Percentiles rank a stretch among this genome's conserved stretches.
Conservation (phyloP, 371 early-diverging fungal genomes). For the Umbelopsis sp. region DNA sequence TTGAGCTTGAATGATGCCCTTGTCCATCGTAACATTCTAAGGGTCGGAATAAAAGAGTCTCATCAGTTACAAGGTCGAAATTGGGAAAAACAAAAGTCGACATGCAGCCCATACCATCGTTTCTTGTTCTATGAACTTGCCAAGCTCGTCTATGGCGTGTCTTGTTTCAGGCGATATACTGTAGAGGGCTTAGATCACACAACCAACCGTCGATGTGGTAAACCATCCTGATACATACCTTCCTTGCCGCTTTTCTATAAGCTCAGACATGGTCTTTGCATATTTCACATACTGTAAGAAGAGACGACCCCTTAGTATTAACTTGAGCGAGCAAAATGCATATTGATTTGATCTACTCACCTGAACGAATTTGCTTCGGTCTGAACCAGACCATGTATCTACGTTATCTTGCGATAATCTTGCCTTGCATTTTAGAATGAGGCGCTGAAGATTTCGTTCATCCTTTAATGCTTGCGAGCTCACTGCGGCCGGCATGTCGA, state of each 20-base stretch:
- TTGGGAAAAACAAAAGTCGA: too few relatives aligned
- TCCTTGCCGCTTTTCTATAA: slow-evolving; percentile 7
- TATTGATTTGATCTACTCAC: slow-evolving; percentile 23
- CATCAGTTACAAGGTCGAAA: too few relatives aligned
- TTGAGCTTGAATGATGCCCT: slow-evolving; percentile 1
- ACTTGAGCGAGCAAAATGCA: too few relatives aligned
- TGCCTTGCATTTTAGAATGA: slow-evolving; percentile 39
- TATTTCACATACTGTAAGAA: slow-evolving; percentile 29
- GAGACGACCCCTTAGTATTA: too few relatives aligned
- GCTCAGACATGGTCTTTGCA: background rate
- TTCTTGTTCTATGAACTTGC: background rate
- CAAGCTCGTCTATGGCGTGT: background rate
- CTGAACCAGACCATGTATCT: slow-evolving; percentile 35
- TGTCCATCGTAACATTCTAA: background rate
- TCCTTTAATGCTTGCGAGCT: slow-evolving; percentile 22
- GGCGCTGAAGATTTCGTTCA: slow-evolving; percentile 38
- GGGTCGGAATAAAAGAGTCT: background rate
- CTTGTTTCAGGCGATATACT: background rate
- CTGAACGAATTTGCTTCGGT: slow-evolving; percentile 41
- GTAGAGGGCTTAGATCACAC: slow-evolving; percentile 7
- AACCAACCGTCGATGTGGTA: slow-evolving; percentile 1
- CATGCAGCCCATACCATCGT: background rate
- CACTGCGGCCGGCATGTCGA: background rate
- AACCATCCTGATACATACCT: background rate
- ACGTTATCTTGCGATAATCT: slow-evolving; percentile 28